Evolutionary conservation across 2,329 filamentous ascomycete species (phyloP), one percentile per base, ranked within the genome.

Genomic region (Pestalotiopsis sp.): DNA sequence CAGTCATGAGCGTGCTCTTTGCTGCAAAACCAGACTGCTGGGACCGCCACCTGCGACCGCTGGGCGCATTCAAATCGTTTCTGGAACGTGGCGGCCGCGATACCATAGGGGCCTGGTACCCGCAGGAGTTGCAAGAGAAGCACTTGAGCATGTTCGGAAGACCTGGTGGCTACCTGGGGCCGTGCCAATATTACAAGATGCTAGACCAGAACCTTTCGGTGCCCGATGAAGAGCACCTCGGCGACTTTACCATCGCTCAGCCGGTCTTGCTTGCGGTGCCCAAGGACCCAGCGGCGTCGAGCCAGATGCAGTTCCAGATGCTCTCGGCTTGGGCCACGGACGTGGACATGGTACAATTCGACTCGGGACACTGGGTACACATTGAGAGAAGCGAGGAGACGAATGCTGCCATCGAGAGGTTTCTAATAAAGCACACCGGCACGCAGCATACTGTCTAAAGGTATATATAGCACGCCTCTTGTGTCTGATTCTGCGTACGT

Each of bases 281-380:
- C 12, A 39, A 25, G 4, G 25, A 52, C 36, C 58, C 61, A 1
- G 65, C 45, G 1, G 23, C 27, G 9, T 36, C 67, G n/a, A 25
- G 23, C 14, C 17, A 66, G 13, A 65, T 67, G 65, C 68, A 69
- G 13, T 20, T 25, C 2, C 49, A 56, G 49, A 69, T 69, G 61
- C 31, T 65, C 52, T 59, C n/a, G 14, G 25, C 65, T n/a, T 69
- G 68, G 68, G 65, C 23, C 13, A 59, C 68, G 6, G 25, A 56
- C 3, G 9, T 69, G 5, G 4, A 36, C 2, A 52, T 65, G 17
- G 36, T 56, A 11, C 67, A 36, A 13, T 23, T 67, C 14, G 39
- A 67, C 14, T 65, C 65, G 12, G 68, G 68, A 13, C 68, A 69
- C 59, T 69, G 68, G 66, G 66, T 69, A 4, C 68, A 68, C 62